Evolutionary conservation across 2,329 filamentous ascomycete species (phyloP), one percentile per base, ranked within the genome.

Genomic region (Hypoxylon sp.): DNA sequence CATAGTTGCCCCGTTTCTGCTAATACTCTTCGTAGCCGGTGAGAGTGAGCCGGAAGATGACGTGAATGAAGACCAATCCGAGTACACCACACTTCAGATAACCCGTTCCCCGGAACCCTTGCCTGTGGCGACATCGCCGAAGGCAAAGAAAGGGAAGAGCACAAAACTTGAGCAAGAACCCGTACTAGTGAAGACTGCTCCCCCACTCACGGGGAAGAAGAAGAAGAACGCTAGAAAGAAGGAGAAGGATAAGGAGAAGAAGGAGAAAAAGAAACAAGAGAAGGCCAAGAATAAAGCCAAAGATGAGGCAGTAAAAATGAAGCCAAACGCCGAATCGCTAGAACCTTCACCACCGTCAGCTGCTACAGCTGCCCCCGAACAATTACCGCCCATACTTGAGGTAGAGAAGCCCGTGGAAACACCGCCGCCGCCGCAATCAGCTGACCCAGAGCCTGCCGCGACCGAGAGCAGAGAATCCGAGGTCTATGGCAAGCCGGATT

Each of bases 1-100:
- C 24, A 35, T 14, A 65, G 10, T 53, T 54, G 9, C 55, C 3
- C 31, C 35, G 33, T 54, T 59, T 69, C 67, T 55, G 67, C 74
- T 74, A 75, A 76, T 64, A 63, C 39, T 35, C 26, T 33, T 42
- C 53, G 50, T 65, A 73, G 72, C 44, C 46, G 68, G 69, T 42
- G 62, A 64, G 17, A 51, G 47, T 50, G 71, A 73, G 14, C 46
- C 52, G 33, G 66, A 69, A 55, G 58, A 55, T 44, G 53, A 71
- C 50, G 54, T 69, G 69, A 65, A 70, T 50, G 68, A 73, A 50
- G 55, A 52, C 11, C 55, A 61, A 62, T 57, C 53, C 24, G 57
- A 68, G 54, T 63, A 61, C 46, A 39, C 37, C 17, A 14, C 58
- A 35, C 52, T 39, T 42, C 65, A 64, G 10, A 51, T 58, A 29